Evolutionary conservation across 768 basidiomycete genomes (phyloP).

Genomic region (Leucosporidium creatinivorum): DNA sequence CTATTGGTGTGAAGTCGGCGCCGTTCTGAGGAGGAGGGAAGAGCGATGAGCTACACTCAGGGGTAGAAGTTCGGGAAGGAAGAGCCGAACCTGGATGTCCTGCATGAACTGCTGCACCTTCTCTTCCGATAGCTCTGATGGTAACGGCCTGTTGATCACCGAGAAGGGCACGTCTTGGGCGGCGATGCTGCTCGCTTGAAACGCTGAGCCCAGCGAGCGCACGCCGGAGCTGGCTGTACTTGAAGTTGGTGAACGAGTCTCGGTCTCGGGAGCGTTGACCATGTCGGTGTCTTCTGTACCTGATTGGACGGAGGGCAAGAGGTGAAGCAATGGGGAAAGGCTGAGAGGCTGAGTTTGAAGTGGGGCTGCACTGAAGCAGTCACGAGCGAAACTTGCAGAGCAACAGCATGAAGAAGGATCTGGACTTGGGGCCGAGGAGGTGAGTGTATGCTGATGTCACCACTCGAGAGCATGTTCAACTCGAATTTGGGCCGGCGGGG

Average conservation of each 20-base stretch:
- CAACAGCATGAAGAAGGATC: too few species aligned
- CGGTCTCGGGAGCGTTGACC: background rate
- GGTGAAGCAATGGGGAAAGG: background rate
- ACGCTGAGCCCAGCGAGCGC: background rate
- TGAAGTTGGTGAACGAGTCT: background rate
- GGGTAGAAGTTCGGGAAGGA: background rate
- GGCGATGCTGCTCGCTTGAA: conserved; percentile 8
- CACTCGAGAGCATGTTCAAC: too few species aligned
- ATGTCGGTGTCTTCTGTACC: background rate
- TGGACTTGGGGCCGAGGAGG: too few species aligned
- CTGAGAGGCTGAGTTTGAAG: background rate
- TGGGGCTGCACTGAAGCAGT: too few species aligned
- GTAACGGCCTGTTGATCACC: conserved; percentile 41
- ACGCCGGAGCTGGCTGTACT: background rate
- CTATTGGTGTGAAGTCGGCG: conserved; percentile 43
- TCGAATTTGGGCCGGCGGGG: background rate
- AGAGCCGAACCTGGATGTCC: conserved; percentile 38
- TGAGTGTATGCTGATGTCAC: too few species aligned
- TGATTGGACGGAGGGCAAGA: background rate
- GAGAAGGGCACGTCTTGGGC: conserved; percentile 38
- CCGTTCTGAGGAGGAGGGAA: conserved; percentile 33
- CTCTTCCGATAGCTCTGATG: conserved; percentile 40
- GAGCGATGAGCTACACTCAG: too few species aligned
- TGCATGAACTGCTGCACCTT: conserved; percentile 42
- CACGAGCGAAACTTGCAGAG: too few species aligned